Evolutionary conservation across 495 filamentous ascomycete species (phyloP).

Genomic region (Aspergillus nidulans): DNA sequence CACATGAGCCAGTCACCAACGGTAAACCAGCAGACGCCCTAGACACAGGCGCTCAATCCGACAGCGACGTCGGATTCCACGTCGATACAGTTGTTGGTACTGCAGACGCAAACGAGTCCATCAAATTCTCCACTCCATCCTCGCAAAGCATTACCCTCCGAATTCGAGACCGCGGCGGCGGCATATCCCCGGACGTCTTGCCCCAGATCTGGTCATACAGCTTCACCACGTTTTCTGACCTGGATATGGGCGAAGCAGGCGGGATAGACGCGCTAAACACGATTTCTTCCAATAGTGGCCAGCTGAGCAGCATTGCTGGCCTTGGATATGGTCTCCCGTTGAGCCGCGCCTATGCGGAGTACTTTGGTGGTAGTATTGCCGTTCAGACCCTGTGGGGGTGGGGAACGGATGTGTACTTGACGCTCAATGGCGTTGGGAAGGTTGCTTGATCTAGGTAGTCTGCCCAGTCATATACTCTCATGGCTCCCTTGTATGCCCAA

Average conservation of each 20-base stretch:
- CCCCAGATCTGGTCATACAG: constrained; percentile 92
- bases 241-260: constrained; percentile 42
- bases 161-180: constrained; percentile 91
- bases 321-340: constrained; percentile 90
- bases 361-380: constrained; percentile 93
- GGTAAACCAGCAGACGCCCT: not conserved
- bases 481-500: not conserved
- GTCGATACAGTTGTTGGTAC: constrained; percentile 28
- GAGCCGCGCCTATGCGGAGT: constrained; percentile 92
- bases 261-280: constrained; percentile 64
- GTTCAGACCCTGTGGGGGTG: constrained; percentile 95
- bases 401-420: constrained; percentile 82
- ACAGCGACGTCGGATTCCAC: constrained; percentile 29
- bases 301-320: constrained; percentile 76
- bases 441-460: constrained; percentile 27
- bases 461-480: not conserved
- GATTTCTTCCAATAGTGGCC: constrained; percentile 63
- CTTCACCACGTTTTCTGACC: constrained; percentile 88
- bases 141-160: constrained; percentile 90
- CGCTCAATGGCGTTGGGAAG: constrained; percentile 78
- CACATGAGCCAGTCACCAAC: not conserved
- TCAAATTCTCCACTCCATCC: constrained; percentile 42
- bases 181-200: constrained; percentile 76
- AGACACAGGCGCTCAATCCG: constrained; percentile 16
- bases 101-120: constrained; percentile 32